Base-by-base conservation (phyloP, 805 yeast genomes). In the Yarrowia sp. region DNA sequence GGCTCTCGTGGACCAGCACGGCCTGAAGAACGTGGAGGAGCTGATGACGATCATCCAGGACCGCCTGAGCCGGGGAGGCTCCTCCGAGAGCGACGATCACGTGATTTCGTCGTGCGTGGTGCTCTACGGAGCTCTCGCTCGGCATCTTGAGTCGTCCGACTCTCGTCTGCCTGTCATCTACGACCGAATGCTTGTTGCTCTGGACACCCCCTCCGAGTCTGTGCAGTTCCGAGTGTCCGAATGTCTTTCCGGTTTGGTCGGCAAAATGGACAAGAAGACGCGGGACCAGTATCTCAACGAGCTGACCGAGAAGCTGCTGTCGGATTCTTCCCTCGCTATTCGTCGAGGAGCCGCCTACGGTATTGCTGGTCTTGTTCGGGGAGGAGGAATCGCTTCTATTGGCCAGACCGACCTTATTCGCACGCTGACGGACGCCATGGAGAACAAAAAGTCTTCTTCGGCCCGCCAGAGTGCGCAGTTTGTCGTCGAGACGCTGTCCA, bases 311-410 rank as follows among this genome's bases (percentile, higher is more conserved):
- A 84, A 81, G 66, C 76, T 92, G 24, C 84, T 88, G 69, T 71
- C 74, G 8, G 75, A 76, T 31, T 67, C 75, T 1, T 73, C 74
- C 44, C 72, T 79, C 5, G 74, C 75, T 5, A 77, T 79, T n/a
- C 81, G 97, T 71, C 82, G 93, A 66, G 99, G 98, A 70, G 93
- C 97, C 1, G 98, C 98, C 0, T 91, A 89, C 76, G 99, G 98
- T 73, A 81, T 94, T 68, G 88, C 98, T 21, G 99, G 99, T 65
- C 74, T 94, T 46, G 93, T 88, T 2, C 87, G 89, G 70, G 99
- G 99, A 63, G 81, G 84, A 21, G 99, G 99, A 67, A 84, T 94
- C 60, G 80, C 84, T 63, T 81, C 96, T 0, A 76, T 94, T 59
- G 81, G 89, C 10, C 86, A 87, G 55, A 84, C 82, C 70, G 96